These are phyloP conservation scores for Trichomonascaceae sp. DNA, from an alignment of 1,139 yeast genomes.

Conservation along the genomic window DNA sequence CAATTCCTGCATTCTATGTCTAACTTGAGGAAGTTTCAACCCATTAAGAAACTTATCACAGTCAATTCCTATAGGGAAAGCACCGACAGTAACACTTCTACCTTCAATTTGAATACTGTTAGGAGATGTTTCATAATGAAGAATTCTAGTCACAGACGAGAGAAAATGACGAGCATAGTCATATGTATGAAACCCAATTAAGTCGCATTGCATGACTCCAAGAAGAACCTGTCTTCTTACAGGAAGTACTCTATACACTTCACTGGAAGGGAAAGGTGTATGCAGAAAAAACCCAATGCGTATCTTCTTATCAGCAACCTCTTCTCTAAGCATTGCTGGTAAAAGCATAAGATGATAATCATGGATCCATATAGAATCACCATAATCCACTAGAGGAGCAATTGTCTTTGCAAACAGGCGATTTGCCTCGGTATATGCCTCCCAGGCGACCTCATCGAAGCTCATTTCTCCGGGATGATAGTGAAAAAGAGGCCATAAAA, in stretches of 20 bases:
- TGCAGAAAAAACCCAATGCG: conserved; percentile 91
- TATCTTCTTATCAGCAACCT: conserved; percentile 50
- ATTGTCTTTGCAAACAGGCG: conserved; percentile 71
- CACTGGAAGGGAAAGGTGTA: conserved; percentile 97
- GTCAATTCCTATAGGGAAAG: conserved; percentile 97
- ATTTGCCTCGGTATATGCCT: conserved; percentile 94
- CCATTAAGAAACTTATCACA: conserved; percentile 87
- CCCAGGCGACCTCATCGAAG: conserved; percentile 97
- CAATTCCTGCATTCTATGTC: conserved; percentile 57
- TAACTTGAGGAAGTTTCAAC: conserved; percentile 55
- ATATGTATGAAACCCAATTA: conserved; percentile 98
- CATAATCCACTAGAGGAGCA: conserved; percentile 64
- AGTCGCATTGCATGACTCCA: conserved; percentile 90
- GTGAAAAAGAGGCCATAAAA: conserved; percentile 96
- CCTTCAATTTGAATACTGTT: conserved; percentile 82
- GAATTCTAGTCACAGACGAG: conserved; percentile 82
- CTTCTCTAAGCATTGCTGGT: conserved; percentile 80
- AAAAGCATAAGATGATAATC: conserved; percentile 95
- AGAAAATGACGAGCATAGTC: conserved; percentile 98
- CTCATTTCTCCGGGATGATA: conserved; percentile 99
- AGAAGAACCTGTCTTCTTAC: conserved; percentile 86
- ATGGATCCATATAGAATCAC: conserved; percentile 95
- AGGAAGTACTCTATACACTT: conserved; percentile 89
- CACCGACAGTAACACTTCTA: conserved; percentile 79
- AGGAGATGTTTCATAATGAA: conserved; percentile 79